Base-by-base conservation (phyloP, 2,329 filamentous ascomycete genomes). In the Fusarium transvaalense region DNA sequence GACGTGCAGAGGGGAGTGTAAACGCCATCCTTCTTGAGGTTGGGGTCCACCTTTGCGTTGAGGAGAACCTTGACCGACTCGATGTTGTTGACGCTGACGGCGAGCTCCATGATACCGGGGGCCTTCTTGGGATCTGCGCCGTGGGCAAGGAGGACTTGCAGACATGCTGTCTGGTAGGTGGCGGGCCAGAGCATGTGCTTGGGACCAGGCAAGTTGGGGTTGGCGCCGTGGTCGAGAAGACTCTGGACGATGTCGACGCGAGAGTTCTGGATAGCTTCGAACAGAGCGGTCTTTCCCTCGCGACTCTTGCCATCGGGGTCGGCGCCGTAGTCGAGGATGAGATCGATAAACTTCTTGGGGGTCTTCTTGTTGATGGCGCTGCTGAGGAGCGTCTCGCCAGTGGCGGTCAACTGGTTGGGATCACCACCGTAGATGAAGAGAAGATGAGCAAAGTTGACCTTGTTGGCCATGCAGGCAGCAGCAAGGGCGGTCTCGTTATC, bases 111-210 rank as follows among this genome's bases (percentile, higher is more conserved):
- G 58, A 90, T 82, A 25, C 88, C 88, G 0, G 88, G 87, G 0
- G 83, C 80, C 76, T 89, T 90, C 75, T 84, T 86, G 71, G 78
- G 77, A 64, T 90, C 87, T 3, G 88, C 89, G 2, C 88, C 89
- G 27, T 85, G 85, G 3, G 79, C 68, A 1, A 91, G 84, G 19
- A 92, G 81, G 2, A 89, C 76, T 70, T 87, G 82, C 32, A 92
- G 79, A 62, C 86, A 89, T 10, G 81, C 78, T 0, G 88, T 81
- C 52, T 89, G 83, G 76, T 88, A 87, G 0, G 85, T 85, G 1
- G 89, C 83, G 3, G 88, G 88, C 89, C 89, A 90, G 25, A 92
- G 82, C 77, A 89, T 86, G 78, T 92, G 87, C 76, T 91, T 90
- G 13, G 89, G 89, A 2, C 88, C 89, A 2, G 90, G 90, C 8